Evolutionary conservation across 176 grass and related monocot species (phyloP), one percentile per base, ranked within the genome.

Genomic region (Bothriochloa decipiens): DNA sequence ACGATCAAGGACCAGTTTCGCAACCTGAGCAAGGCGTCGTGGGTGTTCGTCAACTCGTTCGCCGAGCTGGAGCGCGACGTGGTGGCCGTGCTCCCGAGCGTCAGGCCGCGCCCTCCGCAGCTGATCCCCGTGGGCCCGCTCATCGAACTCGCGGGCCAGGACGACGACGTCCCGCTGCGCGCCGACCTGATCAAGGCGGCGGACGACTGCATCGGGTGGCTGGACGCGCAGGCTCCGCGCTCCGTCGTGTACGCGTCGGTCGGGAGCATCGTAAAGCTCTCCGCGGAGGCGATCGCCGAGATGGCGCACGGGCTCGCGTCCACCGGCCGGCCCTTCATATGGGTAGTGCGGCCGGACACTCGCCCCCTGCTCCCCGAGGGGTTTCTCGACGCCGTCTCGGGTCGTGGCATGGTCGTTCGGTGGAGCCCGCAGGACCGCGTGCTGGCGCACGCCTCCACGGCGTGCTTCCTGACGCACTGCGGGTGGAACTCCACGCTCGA

Each of bases 401-500:
- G 10, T 11, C 58, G 58, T 2, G n/a, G 58, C n/a, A 62, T 12
- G 58, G 58, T 62, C 9, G 58, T 62, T n/a, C n/a, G 9, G 58
- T 62, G 58, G 58, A 62, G 58, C n/a, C 58, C n/a, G 58, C 58
- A 62, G 58, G 58, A 62, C n/a, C n/a, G 58, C 10, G 58, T 62
- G 58, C 58, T 62, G 22, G 58, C 58, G 9, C 58, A 62, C n/a
- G 58, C 58, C 58, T 62, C 58, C n/a, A 62, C 58, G n/a, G 58
- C 26, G 26, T 65, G 91, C 76, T 89, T 92, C 74, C 26, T 92
- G 80, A 89, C 87, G 43, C 91, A 92, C 82, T 92, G 91, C 52
- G 91, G 87, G 11, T 92, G 83, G 87, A 92, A 89, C 83, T 92
- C 91, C 11, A 74, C 63, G 23, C 68, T 87, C 27, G 91, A 92